phyloP scores from a whole-genome alignment of 768 basidiomycete species.

The Podaxis sp. region DNA sequence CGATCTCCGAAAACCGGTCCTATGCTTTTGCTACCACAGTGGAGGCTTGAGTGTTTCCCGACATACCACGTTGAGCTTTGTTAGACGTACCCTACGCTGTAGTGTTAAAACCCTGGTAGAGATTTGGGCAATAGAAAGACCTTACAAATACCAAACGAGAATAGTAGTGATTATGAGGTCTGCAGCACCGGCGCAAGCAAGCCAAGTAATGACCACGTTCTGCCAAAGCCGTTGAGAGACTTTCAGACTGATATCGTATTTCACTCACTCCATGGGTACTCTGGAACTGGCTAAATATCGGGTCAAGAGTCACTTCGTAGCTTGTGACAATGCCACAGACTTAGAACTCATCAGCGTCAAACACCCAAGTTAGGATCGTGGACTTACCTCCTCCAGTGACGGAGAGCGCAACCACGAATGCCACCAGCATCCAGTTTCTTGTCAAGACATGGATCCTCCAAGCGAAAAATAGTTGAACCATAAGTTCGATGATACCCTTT shows the following conservation, averaged over 20 bases:
- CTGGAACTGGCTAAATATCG: no score
- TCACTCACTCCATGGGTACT: no score
- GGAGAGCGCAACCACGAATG: conserved; percentile 19
- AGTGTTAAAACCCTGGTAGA: background rate
- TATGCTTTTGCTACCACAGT: conserved; percentile 35
- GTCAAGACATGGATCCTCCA: conserved; percentile 33
- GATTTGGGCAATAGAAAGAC: background rate
- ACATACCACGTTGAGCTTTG: background rate
- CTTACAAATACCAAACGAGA: conserved; percentile 44
- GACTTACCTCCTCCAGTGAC: conserved; percentile 25
- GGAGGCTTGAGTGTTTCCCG: background rate
- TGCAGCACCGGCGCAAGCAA: conserved; percentile 37
- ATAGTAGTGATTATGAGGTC: conserved; percentile 43
- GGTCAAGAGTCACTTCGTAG: no score
- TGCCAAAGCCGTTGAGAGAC: background rate
- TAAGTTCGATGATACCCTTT: conserved; percentile 43
- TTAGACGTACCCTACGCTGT: conserved; percentile 6
- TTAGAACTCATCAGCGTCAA: background rate
- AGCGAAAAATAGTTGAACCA: conserved; percentile 50
- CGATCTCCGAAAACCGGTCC: conserved; percentile 40
- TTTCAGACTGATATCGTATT: no score
- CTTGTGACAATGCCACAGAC: background rate
- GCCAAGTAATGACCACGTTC: conserved; percentile 36
- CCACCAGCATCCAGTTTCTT: conserved; percentile 20
- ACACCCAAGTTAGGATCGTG: background rate